These are phyloP conservation scores for Colletotrichum euphorbiae DNA, from an alignment of 2,329 filamentous ascomycete species.

Conservation along the genomic window DNA sequence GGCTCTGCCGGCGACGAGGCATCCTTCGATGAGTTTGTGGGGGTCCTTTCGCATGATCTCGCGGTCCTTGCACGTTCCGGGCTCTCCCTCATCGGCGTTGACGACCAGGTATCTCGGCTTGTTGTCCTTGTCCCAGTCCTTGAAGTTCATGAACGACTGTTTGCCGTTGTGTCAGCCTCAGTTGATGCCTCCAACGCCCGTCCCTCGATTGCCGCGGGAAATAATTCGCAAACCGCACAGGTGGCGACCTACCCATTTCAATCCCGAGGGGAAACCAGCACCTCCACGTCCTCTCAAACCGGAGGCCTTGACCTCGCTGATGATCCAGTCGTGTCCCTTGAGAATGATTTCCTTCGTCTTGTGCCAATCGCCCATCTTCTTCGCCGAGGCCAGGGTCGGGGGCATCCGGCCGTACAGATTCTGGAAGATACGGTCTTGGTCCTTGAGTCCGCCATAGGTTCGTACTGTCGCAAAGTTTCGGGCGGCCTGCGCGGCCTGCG, in stretches of 20 bases:
- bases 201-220: conserved; percentile 29
- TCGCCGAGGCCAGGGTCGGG: conserved; percentile 89
- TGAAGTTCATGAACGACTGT: conserved; percentile 99
- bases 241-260: conserved; percentile 89
- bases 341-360: conserved; percentile 98
- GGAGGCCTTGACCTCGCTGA: conserved; percentile 96
- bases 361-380: conserved; percentile 99
- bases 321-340: conserved; percentile 99
- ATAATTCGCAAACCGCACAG: conserved; percentile 13
- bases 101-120: conserved; percentile 97
- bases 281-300: conserved; percentile 95
- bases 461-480: conserved; percentile 78
- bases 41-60: conserved; percentile 99
- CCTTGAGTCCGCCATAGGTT: conserved; percentile 86
- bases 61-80: conserved; percentile 98
- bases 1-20: conserved; percentile 92
- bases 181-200: conserved; percentile 1
- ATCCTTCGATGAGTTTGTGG: conserved; percentile 98
- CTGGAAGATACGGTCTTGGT: conserved; percentile 99
- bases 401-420: conserved; percentile 97
- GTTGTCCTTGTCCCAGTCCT: conserved; percentile 97
- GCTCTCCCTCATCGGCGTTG: conserved; percentile 98
- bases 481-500: conserved; percentile 40
- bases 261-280: conserved; percentile 95
- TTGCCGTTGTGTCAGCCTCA: conserved; percentile 23